Evolutionary conservation across 1,284 basidiomycete genomes (phyloP).

Genomic region (Sphagnurus paluster): DNA sequence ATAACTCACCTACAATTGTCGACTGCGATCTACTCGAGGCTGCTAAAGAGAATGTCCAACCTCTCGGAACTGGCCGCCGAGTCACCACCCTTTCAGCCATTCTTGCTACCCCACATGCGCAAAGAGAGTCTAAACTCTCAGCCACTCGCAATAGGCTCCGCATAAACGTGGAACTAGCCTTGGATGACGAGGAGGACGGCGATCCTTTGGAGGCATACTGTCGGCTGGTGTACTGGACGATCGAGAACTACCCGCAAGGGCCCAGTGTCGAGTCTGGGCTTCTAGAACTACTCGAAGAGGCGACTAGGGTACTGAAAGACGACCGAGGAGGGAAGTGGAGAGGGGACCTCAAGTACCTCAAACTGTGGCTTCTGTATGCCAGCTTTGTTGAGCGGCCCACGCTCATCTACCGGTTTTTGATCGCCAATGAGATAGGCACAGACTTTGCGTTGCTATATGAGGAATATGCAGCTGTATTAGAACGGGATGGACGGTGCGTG

Average conservation of each 20-base stretch:
- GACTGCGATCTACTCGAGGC: conserved; percentile 81
- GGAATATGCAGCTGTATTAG: conserved; percentile 83
- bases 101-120: conserved; percentile 70
- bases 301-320: conserved; percentile 43
- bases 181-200: conserved; percentile 46
- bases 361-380: conserved; percentile 91
- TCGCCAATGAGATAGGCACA: conserved; percentile 90
- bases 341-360: conserved; percentile 81
- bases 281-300: conserved; percentile 46
- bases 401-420: conserved; percentile 82
- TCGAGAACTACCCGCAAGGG: conserved; percentile 48
- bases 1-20: conserved; percentile 45
- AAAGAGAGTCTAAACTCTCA: conserved; percentile 66
- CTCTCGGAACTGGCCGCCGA: conserved; percentile 68
- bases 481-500: conserved; percentile 55
- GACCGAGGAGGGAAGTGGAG: conserved; percentile 39
- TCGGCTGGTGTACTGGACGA: conserved; percentile 45
- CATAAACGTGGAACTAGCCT: conserved; percentile 40
- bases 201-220: conserved; percentile 48
- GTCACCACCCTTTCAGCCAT: conserved; percentile 73
- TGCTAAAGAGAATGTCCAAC: conserved; percentile 82
- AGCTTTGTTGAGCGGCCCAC: conserved; percentile 74
- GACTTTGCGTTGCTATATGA: conserved; percentile 84
- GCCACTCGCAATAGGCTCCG: conserved; percentile 59
- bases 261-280: conserved; percentile 46